Evolutionary conservation across 768 basidiomycete species (phyloP), one percentile per base, ranked within the genome.

Genomic region (Suillus subalutaceus): DNA sequence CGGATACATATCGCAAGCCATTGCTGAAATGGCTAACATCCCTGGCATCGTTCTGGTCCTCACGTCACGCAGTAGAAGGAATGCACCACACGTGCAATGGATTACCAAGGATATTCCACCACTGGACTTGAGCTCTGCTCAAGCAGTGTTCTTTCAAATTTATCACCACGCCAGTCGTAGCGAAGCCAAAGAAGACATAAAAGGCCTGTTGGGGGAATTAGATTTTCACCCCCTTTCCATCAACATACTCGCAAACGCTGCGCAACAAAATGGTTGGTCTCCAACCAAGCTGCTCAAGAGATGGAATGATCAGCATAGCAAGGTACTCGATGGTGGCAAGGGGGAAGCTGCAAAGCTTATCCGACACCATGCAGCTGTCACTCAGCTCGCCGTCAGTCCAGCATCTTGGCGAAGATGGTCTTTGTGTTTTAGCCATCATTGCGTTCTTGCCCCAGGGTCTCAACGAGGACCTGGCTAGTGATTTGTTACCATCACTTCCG

Each of bases 361-460:
- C n/a, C n/a, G 13, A 6, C 38, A 53, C 52, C 16, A 53, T 53
- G 52, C 32, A 55, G 32, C 35, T 63, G 20, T 63, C 62, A 4
- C 62, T 63, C 23, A 30, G n/a, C 30, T 46, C 48, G 40, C 62
- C 62, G 15, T 59, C 64, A 13, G 6, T 44, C 16, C 40, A 32
- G 41, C 23, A 40, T 6, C 40, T 55, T 35, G 55, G 56, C n/a
- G 32, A n/a, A 12, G 43, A 50, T 20, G 56, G 20, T 58, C 8
- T 35, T 30, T 35, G 20, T 58, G 43, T 20, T 8, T 35, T 65
- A 10, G 55, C 53, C 4, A 20, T 65, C 26, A n/a, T 59, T 6
- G 64, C 57, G 0, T 57, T 65, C 20, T 23, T 65, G 7, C 64
- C 64, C 15, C 64, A 65, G 18, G 64, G 64, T 18, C 23, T 65